Base-by-base conservation (phyloP, 768 basidiomycete species). In the Leccinum barrowsii region DNA sequence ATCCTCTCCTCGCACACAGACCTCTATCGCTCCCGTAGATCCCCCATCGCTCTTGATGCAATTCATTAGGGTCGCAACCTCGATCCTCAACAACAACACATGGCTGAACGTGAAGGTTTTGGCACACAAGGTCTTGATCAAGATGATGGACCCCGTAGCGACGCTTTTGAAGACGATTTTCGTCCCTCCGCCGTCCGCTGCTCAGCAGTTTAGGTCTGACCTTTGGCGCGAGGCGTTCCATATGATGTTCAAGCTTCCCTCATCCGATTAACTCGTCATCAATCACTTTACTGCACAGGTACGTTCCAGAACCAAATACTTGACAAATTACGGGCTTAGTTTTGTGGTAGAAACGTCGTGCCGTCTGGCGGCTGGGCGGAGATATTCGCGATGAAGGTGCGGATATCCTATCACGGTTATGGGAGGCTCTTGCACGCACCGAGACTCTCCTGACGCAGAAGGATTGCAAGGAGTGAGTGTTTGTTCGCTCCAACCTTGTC, bases 211-310 rank as follows among this genome's bases (percentile, higher is more conserved):
- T 72, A 85, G 94, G 68, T 72, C 83, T 1, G 77, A 76, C 10
- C 76, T 98, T 15, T 98, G 96, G 96, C 82, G 77, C 54, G 88
- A 90, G 47, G 85, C 83, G 44, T 85, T 98, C 63, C 79, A 82
- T 53, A 89, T 94, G 80, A 77, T 97, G 8, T 80, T 98, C 63
- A 89, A 87, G 60, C 78, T 97, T 34, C 77, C 96, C 28, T 89
- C 92, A 4, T 96, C 93, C 4, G 91, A 95, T 50, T 92, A 94
- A 57, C 80, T 98, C 19, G 86, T 92, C 15, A 94, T 98, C 50
- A 96, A 98, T 70, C 92, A 98, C 60, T 94, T 95, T 61, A 92
- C 87, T 66, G 92, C 94, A 2, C 96, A 96, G 82, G 92, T 90
- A 58, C 37, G 76, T 61, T 47, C 5, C n/a, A 35, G 13, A 19